phyloP scores from a whole-genome alignment of 2,329 filamentous ascomycete species.

The Thielaviopsis ethacetica region DNA sequence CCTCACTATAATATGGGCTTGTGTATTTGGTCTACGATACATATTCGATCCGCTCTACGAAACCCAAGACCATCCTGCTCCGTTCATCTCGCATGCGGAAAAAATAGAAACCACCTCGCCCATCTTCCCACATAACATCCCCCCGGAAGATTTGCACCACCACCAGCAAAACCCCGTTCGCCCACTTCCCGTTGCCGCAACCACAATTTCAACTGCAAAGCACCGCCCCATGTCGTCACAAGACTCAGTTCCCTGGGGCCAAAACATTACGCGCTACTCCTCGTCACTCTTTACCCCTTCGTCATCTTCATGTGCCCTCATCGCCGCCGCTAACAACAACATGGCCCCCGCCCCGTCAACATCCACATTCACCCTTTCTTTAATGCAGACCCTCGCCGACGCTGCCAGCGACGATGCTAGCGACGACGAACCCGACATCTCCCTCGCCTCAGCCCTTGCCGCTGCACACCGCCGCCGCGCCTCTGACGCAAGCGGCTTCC shows the following conservation, averaged over 20 bases:
- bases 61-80: constrained; percentile 5
- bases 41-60: constrained; percentile 8
- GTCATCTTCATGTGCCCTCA: not conserved
- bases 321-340: not conserved
- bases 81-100: not conserved
- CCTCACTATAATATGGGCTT: constrained; percentile 6
- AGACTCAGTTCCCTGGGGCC: constrained; percentile 6
- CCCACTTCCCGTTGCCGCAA: not conserved
- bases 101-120: not conserved
- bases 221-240: not conserved
- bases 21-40: constrained; percentile 3
- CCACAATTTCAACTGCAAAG: constrained; percentile 18
- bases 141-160: not conserved
- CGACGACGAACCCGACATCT: not conserved
- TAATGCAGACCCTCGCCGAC: not conserved
- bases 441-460: not conserved
- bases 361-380: not conserved
- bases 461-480: not conserved
- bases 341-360: not conserved
- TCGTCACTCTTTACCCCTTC: not conserved
- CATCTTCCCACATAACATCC: constrained; percentile 8
- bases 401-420: not conserved
- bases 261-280: constrained; percentile 6
- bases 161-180: not conserved
- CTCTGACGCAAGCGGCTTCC: constrained; percentile 4